Percentiles rank a stretch among this genome's conserved stretches.
These are phyloP conservation scores for Ajuga reptans DNA, from an alignment of 305 asterid species.

Conservation along the genomic window DNA sequence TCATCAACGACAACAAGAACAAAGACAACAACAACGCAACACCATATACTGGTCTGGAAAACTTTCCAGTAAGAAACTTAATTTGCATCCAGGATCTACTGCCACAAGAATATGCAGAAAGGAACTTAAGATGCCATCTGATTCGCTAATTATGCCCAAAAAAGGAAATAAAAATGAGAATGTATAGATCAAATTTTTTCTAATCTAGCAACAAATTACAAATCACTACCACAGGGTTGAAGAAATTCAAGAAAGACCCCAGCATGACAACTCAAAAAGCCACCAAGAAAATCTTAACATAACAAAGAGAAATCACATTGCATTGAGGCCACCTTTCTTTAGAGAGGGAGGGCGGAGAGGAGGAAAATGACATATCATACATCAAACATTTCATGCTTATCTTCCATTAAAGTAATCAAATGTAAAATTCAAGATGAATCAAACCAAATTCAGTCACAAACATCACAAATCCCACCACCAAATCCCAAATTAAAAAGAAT, in stretches of 20 bases:
- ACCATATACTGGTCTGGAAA: not conserved
- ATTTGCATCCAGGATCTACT: not conserved
- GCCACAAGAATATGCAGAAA: not conserved
- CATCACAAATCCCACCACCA: constrained; percentile 10
- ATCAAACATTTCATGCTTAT: not conserved
- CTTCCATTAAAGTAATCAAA: not conserved
- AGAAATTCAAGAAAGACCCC: not conserved
- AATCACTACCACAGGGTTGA: not conserved
- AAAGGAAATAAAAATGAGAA: not conserved
- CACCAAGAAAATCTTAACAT: not conserved
- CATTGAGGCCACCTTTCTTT: not conserved
- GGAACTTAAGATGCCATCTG: not conserved
- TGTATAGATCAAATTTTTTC: not conserved
- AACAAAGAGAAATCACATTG: not conserved
- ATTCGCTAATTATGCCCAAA: not conserved
- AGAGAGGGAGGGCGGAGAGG: no score
- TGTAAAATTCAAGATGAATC: constrained; percentile 7
- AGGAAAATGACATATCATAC: not conserved
- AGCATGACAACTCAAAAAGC: not conserved
- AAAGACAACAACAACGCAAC: not conserved
- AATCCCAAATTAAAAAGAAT: not conserved
- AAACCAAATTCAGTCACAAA: constrained; percentile 17
- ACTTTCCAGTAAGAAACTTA: not conserved
- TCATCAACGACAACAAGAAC: not conserved
- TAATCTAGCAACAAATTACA: not conserved